Evolutionary conservation across 1,284 basidiomycete genomes (phyloP), one percentile per base, ranked within the genome.

Genomic region (Melampsora abietis-canadensis): DNA sequence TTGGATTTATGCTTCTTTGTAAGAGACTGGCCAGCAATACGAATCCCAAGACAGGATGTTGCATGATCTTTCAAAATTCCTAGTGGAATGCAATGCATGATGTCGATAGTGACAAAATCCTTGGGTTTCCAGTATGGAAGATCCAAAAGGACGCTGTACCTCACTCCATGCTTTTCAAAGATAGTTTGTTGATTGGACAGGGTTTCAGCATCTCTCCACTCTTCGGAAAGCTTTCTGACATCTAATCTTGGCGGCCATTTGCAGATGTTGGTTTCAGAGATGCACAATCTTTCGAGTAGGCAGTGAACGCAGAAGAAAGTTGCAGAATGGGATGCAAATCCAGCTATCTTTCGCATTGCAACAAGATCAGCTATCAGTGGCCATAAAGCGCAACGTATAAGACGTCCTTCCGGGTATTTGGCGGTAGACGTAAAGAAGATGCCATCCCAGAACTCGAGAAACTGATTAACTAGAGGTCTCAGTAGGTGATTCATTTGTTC

Each of bases 361-460:
- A 47, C 40, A 2, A 62, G 40, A 59, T 70, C 68, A 62, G 59
- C 57, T 62, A 70, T 63, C 7, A 62, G 1, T 24, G 59, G 37
- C 40, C 61, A 48, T 30, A 70, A 27, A 1, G 60, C 57, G 5
- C 48, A 57, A 21, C 31, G 4, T 1, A 70, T 70, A 7, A 61
- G 47, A 4, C 2, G 44, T 0, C 68, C 68, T 46, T 61, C 37
- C 17, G 68, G 68, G 46, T 62, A 30, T 27, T 30, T 2, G 31
- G 51, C 61, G 31, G 68, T 70, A 48, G 27, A 44, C 2, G 21
- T 59, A 48, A 63, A 70, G 17, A 46, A 51, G 34, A 61, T 7
- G 1, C 59, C 68, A 14, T 77, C 24, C 80, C 81, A 83, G 37
- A 59, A 24, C 24, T 59, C 24, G 21, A 59, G 57, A 59, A 72